Base-by-base conservation (phyloP, 192 early-diverging fungal genomes). In the Coemansia umbellata region DNA sequence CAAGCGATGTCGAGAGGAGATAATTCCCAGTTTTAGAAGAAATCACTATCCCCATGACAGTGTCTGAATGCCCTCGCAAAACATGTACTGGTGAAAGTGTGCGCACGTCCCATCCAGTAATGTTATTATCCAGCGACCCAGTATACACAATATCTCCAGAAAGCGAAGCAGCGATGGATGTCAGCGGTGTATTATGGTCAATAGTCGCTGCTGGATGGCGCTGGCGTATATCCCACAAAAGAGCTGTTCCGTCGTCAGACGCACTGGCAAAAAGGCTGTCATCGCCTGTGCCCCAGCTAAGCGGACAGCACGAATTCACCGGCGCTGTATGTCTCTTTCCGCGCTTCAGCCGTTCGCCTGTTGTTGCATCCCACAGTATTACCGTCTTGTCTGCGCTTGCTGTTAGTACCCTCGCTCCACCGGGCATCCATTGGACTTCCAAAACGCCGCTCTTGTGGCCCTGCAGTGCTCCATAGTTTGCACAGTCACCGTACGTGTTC, bases 391-490 rank as follows among this genome's bases (percentile, higher is more conserved):
- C 94, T 5, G 92, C 75, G 14, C 91, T 91, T 27, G 88, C 87
- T 32, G 90, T 91, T 51, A 85, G 89, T 19, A 98, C 65, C 48
- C 85, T 81, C 44, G 82, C 91, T 52, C 37, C 82, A 60, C 92
- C 88, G 17, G 87, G 74, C 39, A 91, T 88, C 96, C 96, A 99
- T 40, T 91, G 87, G 15, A 95, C 58, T 66, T 99, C 91, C 55
- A 94, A 53, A 15, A 99, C 75, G 3, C 90, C 74, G 31, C 90
- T 87, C 43, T 78, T 81, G 60, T 99, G 94, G 14, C 93, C 94
- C 48, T 89, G 86, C 48, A 99, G 74, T 14, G 89, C 68, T 5
- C 85, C 87, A 59, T 91, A 95, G 71, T 99, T 99, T 41, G 71
- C 49, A 61, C 91, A 91, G 44, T 95, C 93, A 5, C 94, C 90